Conservation (phyloP, 192 early-diverging fungal genomes). For the Mortierella antarctica region DNA sequence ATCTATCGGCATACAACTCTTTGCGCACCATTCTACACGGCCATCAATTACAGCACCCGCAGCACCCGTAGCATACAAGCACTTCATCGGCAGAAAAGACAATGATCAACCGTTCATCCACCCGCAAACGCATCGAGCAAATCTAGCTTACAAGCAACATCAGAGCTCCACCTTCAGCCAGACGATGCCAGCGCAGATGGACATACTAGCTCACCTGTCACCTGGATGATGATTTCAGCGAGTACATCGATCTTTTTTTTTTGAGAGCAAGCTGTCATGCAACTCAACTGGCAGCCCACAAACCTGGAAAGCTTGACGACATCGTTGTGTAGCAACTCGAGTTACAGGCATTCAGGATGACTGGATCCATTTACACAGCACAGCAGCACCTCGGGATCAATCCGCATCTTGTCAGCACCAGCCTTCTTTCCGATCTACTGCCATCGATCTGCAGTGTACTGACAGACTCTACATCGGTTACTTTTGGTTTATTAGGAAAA, state of each 20-base stretch:
- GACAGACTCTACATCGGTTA: neutral
- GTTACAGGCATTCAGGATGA: too few relatives aligned
- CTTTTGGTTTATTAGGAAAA: conserved; percentile 48
- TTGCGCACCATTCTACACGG: neutral
- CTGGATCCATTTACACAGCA: too few relatives aligned
- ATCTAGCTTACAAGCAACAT: neutral
- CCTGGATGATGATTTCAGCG: too few relatives aligned
- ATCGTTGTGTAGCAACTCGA: too few relatives aligned
- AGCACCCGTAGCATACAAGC: neutral
- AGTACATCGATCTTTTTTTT: too few relatives aligned
- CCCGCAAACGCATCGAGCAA: neutral
- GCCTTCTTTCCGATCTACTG: neutral
- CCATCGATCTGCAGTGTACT: neutral
- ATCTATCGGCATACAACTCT: neutral
- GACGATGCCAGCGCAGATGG: neutral
- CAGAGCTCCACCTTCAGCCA: neutral
- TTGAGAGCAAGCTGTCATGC: too few relatives aligned
- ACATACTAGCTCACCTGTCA: neutral
- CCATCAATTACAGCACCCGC: neutral
- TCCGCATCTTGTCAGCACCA: neutral
- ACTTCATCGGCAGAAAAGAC: too few relatives aligned
- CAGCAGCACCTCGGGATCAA: too few relatives aligned
- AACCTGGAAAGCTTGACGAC: too few relatives aligned
- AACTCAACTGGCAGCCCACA: too few relatives aligned
- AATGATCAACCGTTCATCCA: neutral